Base-by-base conservation (phyloP, 495 filamentous ascomycete species). In the Penicillium atrosanguineum region DNA sequence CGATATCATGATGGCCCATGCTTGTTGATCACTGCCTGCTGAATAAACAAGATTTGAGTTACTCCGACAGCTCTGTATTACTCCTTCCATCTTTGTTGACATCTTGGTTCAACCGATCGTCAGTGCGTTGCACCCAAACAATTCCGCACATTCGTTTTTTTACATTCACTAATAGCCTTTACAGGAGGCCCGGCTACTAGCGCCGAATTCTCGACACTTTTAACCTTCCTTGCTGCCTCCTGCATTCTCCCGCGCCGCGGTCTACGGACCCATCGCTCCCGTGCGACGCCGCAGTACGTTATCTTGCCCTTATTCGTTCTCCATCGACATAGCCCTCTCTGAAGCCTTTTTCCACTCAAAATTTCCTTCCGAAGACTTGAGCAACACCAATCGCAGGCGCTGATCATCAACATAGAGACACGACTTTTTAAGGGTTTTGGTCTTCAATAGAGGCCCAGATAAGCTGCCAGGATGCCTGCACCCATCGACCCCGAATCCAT, bases 401-500 rank as follows among this genome's bases (percentile, higher is more conserved):
- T 25, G 31, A 48, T 25, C 8, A 3, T 8, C 18, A 9, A 34
- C 0, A 11, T 34, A 34, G 31, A 8, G 11, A 12, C 11, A 34
- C 19, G 7, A 55, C 48, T 26, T 16, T 20, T 49, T 26, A 55
- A 57, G 50, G 37, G 23, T 29, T 31, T 58, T 19, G 29, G 21
- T 36, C 20, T 38, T 14, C 38, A n/a, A 16, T 31, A 29, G 34
- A 46, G 42, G 54, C 29, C 26, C n/a, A 29, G 26, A 45, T 44
- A 51, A 56, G 37, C 48, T 36, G 53, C 39, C 56, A 73, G 60
- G 23, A 78, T 78, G 75, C 59, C 68, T 20, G 69, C 62, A 16
- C 65, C 69, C 18, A 72, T 90, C 44, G 90, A 97, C 70, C 92
- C 92, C 11, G 89, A 92, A 69, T 83, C 84, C 43, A 78, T 96